Evolutionary conservation across 371 early-diverging fungal genomes (phyloP), one percentile per base, ranked within the genome.

Genomic region (Catenaria anguillulae): DNA sequence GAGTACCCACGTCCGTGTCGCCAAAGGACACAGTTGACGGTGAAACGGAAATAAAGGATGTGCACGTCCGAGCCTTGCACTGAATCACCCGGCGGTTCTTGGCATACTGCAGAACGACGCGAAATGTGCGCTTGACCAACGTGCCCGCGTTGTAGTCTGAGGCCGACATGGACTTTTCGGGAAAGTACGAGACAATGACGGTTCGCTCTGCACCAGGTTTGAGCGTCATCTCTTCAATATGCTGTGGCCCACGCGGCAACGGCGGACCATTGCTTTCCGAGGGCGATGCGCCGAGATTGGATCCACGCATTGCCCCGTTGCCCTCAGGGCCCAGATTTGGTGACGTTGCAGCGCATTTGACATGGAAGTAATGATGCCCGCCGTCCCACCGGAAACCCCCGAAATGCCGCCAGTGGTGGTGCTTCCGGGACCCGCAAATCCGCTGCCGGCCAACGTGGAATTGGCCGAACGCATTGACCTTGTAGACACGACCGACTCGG

Each of bases 11-110:
- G 70, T 94, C 92, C 0, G 92, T 90, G 65, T 92, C 88, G 52
- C 97, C 98, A 75, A 96, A 96, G 66, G 93, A 85, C 21, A 97
- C 74, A 40, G 78, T 71, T 56, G 80, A 77, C 0, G 97, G 94
- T 29, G 78, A 73, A 2, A 90, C 87, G 33, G 88, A 85, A 43
- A 97, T 87, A 64, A 93, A 83, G 0, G 98, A 92, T 0, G 95
- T 97, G 67, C 98, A 96, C 24, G 84, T 84, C 42, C 90, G 79
- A 2, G 93, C 85, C 62, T 84, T 86, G 74, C 97, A 96, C 54
- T 92, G 92, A 48, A 97, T 82, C 33, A 82, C 83, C 69, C 90
- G 91, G 59, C 84, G 79, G 61, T 93, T 90, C 46, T 75, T 79
- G 36, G 75, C 73, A 68, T 91, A 88, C 10, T 82, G 75, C 21